These are phyloP conservation scores for Nemania sp. DNA, from an alignment of 2,329 filamentous ascomycete species.

Conservation along the genomic window DNA sequence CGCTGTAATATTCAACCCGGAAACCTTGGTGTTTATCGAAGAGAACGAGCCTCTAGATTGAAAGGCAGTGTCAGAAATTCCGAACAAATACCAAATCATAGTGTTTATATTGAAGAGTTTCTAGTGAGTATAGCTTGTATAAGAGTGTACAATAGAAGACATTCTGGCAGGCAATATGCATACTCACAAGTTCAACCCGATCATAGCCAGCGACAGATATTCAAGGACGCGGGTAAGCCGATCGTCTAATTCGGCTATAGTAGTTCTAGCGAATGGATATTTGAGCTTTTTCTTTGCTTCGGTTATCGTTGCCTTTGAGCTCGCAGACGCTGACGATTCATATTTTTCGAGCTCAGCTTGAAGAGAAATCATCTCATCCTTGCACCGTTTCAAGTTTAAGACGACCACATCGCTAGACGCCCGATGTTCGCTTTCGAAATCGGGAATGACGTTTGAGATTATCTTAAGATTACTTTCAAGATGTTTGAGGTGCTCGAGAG, in stretches of 20 bases:
- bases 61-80: too few relatives aligned
- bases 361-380: conserved; percentile 5
- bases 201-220: conserved; percentile 9
- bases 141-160: too few relatives aligned
- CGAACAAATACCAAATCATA: too few relatives aligned
- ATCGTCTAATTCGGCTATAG: conserved; percentile 9
- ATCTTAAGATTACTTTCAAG: conserved; percentile 1
- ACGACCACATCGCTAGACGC: conserved; percentile 1
- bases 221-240: conserved; percentile 4
- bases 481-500: conserved; percentile 3
- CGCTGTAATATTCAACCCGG: too few relatives aligned
- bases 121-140: too few relatives aligned
- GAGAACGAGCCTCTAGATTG: too few relatives aligned
- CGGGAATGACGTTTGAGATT: conserved; percentile 6
- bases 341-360: conserved; percentile 5
- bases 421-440: conserved; percentile 1
- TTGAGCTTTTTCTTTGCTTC: conserved; percentile 14
- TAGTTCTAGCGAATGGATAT: conserved; percentile 5
- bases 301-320: conserved; percentile 16
- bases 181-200: conserved; percentile 16
- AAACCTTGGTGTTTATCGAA: too few relatives aligned
- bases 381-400: conserved; percentile 4
- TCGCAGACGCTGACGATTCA: neutral
- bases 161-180: neutral
- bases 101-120: too few relatives aligned